phyloP scores from a whole-genome alignment of 169 alveolate species.

The Cryptosporidium sp. region DNA sequence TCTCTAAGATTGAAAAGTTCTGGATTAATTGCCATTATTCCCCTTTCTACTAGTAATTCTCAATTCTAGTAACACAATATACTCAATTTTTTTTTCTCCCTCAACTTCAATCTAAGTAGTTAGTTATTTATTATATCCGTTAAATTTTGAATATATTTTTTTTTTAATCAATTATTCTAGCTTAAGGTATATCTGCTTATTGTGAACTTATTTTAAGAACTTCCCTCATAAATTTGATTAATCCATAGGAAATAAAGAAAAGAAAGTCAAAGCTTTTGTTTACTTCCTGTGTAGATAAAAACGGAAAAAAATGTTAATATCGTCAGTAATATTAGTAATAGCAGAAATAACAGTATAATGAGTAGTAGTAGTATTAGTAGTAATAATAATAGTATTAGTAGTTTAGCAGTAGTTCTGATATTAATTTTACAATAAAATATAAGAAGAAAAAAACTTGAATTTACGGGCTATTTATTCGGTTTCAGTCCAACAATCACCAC shows the following conservation, averaged over 20 bases:
- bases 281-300: too few relatives aligned
- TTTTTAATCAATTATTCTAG: too few relatives aligned
- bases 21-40: conserved; percentile 43
- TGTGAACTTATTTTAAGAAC: too few relatives aligned
- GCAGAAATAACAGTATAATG: neutral
- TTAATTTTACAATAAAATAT: too few relatives aligned
- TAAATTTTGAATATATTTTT: neutral
- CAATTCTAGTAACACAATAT: too few relatives aligned
- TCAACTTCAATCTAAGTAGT: neutral
- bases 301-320: neutral
- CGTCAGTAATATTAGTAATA: too few relatives aligned
- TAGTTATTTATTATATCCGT: neutral
- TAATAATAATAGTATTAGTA: too few relatives aligned
- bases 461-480: neutral
- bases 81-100: neutral
- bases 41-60: neutral
- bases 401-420: neutral
- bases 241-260: too few relatives aligned
- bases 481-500: neutral
- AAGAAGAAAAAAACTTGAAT: neutral
- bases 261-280: too few relatives aligned
- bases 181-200: too few relatives aligned
- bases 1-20: conserved; percentile 49
- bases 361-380: too few relatives aligned
- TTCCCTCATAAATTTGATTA: too few relatives aligned